These are phyloP conservation scores for Ploettnerulaceae sp. DNA, from an alignment of 2,329 filamentous ascomycete genomes.

Conservation along the genomic window DNA sequence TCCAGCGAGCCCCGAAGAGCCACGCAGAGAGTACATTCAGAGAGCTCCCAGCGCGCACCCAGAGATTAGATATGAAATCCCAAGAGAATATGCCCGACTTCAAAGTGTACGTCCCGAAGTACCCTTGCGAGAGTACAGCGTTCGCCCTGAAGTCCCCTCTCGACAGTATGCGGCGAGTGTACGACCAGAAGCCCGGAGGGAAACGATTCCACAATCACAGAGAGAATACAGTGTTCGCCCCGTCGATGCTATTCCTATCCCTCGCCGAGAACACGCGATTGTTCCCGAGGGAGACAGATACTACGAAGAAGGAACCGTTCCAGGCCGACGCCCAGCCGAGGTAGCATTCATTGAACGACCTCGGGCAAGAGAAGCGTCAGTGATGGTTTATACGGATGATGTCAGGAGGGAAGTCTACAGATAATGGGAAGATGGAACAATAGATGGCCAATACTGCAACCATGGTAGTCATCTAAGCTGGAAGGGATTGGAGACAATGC, in stretches of 20 bases:
- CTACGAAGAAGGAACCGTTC: constrained; percentile 20
- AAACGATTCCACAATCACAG: constrained; percentile 24
- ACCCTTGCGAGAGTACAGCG: constrained; percentile 39
- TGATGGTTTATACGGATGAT: constrained; percentile 32
- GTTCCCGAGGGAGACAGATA: constrained; percentile 26
- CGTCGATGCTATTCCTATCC: constrained; percentile 17
- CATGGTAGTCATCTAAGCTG: no score
- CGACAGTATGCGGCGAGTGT: constrained; percentile 38
- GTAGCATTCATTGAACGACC: constrained; percentile 30
- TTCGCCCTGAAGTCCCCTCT: constrained; percentile 34
- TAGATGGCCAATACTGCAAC: no score
- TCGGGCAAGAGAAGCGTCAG: constrained; percentile 29
- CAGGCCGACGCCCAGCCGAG: constrained; percentile 22
- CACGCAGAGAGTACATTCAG: constrained; percentile 45
- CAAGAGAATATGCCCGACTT: constrained; percentile 41
- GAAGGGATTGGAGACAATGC: no score
- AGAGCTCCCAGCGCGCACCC: constrained; percentile 52
- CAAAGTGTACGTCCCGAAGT: constrained; percentile 41
- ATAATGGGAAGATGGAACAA: constrained; percentile 16
- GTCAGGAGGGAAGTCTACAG: constrained; percentile 30
- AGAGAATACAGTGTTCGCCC: constrained; percentile 32
- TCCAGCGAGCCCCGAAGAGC: constrained; percentile 39
- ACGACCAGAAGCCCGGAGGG: constrained; percentile 32
- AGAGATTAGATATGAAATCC: constrained; percentile 40
- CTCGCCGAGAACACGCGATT: constrained; percentile 25